Evolutionary conservation across 2,329 filamentous ascomycete genomes (phyloP), one percentile per base, ranked within the genome.

Genomic region (Leptosphaerulina australis): DNA sequence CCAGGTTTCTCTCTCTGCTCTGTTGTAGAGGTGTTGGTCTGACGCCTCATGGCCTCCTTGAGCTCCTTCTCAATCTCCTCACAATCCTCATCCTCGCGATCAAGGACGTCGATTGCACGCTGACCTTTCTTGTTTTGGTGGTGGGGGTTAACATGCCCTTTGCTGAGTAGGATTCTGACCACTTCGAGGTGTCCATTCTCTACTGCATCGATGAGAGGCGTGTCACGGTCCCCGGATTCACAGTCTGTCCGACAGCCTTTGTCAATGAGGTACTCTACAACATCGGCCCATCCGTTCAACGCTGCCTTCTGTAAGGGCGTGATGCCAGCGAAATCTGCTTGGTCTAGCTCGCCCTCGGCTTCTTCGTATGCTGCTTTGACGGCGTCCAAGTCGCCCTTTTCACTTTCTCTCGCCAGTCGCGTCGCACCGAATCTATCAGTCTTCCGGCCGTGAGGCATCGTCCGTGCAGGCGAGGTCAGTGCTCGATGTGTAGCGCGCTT

Each of bases 311-410:
- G 94, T 25, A 99, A 79, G 18, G 94, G 94, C 1, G 93, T 95
- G 66, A 97, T 97, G n/a, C 91, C 90, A 11, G 94, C 94, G 69
- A 96, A 95, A 68, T 99, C 94, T 18, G 90, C 85, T 50, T 92
- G 83, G 62, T 99, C 90, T 44, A 97, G 74, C 71, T 97, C 91
- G 55, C 95, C 90, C 0, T 91, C 91, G 15, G 91, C 84, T 68
- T 95, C 90, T 7, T 82, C 79, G 24, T 91, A 81, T 56, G 89
- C 84, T 61, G 84, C 82, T 69, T 89, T 92, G 12, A 90, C 91
- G 8, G 80, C 79, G 1, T 93, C 89, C 46, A 94, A 83, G 67
- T 95, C 90, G 40, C 91, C 91, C 61, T 87, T 86, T 28, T 92
- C 90, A 71, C 91, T 96, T 21, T 93, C 91, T 58, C 92, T 86